Evolutionary conservation across 345 rosid species (phyloP).

Genomic region (Boechera divaricarpa): DNA sequence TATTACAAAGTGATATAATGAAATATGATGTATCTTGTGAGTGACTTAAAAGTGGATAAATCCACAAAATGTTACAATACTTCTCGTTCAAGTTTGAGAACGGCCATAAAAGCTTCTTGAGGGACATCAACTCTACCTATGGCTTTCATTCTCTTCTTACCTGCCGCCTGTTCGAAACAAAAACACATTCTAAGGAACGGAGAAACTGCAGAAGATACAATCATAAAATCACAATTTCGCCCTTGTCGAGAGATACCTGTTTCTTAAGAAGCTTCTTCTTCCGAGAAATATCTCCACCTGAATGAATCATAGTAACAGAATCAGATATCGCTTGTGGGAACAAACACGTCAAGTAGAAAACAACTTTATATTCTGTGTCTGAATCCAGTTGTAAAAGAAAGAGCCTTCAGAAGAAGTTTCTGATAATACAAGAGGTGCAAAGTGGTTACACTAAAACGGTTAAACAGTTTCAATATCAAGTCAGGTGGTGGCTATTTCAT

Average conservation of each 20-base stretch:
- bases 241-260: slow-evolving; percentile 57
- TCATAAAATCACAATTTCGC: background rate
- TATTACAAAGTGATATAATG: slow-evolving; percentile 27
- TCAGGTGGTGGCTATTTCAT: slow-evolving; percentile 16
- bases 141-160: slow-evolving; percentile 98
- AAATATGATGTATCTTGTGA: slow-evolving; percentile 15
- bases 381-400: background rate
- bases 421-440: background rate
- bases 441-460: background rate
- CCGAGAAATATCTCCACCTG: slow-evolving; percentile 96
- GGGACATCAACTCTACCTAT: slow-evolving; percentile 98
- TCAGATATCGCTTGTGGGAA: slow-evolving; percentile 21
- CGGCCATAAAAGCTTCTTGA: slow-evolving; percentile 99
- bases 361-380: background rate
- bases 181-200: background rate
- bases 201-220: background rate
- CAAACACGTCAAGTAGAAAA: background rate
- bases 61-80: slow-evolving; percentile 52
- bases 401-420: background rate
- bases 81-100: slow-evolving; percentile 93
- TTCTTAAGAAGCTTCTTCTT: slow-evolving; percentile 97
- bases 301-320: slow-evolving; percentile 27
- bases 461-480: background rate
- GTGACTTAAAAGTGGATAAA: slow-evolving; percentile 18
- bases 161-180: slow-evolving; percentile 71